phyloP scores from a whole-genome alignment of 352 stramenopile species.

The Phytophthora melonis region DNA sequence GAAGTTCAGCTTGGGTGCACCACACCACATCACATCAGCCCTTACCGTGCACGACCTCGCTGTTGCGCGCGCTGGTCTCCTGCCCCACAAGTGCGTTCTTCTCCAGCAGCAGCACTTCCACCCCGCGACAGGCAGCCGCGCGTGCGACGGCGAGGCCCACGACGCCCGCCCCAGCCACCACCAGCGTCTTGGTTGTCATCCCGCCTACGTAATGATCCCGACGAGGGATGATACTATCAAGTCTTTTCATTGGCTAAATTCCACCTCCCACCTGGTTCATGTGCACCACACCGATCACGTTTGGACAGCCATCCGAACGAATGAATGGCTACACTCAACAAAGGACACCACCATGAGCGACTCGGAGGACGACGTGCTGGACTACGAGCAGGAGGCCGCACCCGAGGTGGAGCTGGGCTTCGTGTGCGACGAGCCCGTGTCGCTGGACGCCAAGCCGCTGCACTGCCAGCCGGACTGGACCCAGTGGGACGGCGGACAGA shows the following conservation, averaged over 20 bases:
- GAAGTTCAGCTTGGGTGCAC: conserved; percentile 20
- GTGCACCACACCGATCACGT: neutral
- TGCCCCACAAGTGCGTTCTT: conserved; percentile 81
- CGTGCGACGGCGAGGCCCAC: conserved; percentile 82
- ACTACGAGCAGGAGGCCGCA: conserved; percentile 39
- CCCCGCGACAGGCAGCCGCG: conserved; percentile 53
- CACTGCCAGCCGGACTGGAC: conserved; percentile 76
- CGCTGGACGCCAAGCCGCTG: conserved; percentile 40
- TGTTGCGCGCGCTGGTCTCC: conserved; percentile 93
- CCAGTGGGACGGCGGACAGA: conserved; percentile 94
- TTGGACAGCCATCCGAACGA: neutral
- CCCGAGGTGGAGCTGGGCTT: conserved; percentile 85
- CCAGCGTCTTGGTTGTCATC: conserved; percentile 61
- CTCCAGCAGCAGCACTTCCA: conserved; percentile 92
- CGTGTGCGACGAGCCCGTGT: conserved; percentile 42
- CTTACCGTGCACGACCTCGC: conserved; percentile 95
- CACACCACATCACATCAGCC: conserved; percentile 1
- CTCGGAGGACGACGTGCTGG: conserved; percentile 55
- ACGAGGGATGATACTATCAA: too few species aligned
- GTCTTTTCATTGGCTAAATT: conserved; percentile 16
- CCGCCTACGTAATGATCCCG: too few species aligned
- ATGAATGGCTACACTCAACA: neutral
- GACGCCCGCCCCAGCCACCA: conserved; percentile 78
- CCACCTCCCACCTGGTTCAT: neutral
- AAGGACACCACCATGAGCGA: conserved; percentile 40